Percentiles rank a stretch among this genome's conserved stretches.
Conservation (phyloP, 2,329 filamentous ascomycete genomes). For the Coniochaeta sp. region DNA sequence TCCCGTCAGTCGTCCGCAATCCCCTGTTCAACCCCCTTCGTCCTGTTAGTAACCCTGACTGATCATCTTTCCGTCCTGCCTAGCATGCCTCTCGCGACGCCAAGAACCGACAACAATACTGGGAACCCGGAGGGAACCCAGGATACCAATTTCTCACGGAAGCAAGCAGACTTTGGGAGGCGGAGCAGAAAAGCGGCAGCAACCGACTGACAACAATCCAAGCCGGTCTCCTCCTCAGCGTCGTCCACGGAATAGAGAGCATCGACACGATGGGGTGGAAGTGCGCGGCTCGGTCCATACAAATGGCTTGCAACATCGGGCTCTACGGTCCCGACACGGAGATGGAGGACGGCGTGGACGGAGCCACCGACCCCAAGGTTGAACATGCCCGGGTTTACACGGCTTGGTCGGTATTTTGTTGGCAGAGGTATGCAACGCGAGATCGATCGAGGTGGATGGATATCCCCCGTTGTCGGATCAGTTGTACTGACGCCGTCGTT, state of each 20-base stretch:
- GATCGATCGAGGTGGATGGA: too few species aligned
- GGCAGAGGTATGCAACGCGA: conserved; percentile 19
- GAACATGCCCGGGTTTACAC: conserved; percentile 13
- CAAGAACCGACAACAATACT: conserved; percentile 21
- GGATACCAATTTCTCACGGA: conserved; percentile 28
- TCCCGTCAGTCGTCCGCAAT: conserved; percentile 16
- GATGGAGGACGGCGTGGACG: background rate
- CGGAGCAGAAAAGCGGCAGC: conserved; percentile 1
- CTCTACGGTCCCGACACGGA: conserved; percentile 17
- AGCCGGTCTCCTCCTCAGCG: conserved; percentile 21
- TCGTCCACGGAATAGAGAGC: conserved; percentile 22
- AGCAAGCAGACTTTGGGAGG: conserved; percentile 17
- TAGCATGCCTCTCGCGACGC: conserved; percentile 21
- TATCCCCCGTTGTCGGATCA: too few species aligned
- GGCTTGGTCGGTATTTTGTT: conserved; percentile 24
- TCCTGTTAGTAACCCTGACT: too few species aligned
- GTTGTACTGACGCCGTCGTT: background rate
- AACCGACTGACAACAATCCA: conserved; percentile 24
- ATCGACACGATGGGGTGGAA: conserved; percentile 28
- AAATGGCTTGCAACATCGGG: conserved; percentile 22
- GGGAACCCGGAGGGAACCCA: conserved; percentile 23
- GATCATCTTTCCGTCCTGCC: background rate
- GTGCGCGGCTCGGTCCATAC: conserved; percentile 22
- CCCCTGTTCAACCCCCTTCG: too few species aligned
- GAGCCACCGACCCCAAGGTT: background rate